Conservation (phyloP, 2,329 filamentous ascomycete species). For the Colletotrichum coccodes region DNA sequence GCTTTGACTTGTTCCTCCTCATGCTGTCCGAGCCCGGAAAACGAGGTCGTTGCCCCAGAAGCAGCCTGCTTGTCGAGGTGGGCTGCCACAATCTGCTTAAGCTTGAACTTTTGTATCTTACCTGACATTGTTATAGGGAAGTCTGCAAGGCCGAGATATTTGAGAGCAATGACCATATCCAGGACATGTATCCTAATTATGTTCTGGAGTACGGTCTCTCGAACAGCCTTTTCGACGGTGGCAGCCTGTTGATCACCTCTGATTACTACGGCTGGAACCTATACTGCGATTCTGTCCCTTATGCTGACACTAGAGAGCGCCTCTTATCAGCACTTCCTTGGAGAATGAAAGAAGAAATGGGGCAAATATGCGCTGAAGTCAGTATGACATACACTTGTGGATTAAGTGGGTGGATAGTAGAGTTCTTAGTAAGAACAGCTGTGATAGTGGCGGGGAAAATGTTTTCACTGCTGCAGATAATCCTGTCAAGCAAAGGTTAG, state of each 20-base stretch:
- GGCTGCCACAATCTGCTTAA: neutral
- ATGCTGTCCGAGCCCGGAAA: neutral
- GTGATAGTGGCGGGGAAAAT: neutral
- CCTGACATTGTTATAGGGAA: neutral
- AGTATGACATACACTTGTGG: neutral
- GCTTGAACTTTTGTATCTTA: neutral
- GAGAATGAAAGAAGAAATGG: neutral
- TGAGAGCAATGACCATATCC: neutral
- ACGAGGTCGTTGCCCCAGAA: neutral
- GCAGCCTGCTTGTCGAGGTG: neutral
- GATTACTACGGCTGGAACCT: neutral
- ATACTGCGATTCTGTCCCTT: neutral
- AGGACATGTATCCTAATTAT: neutral
- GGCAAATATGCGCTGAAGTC: neutral
- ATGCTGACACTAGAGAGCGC: neutral
- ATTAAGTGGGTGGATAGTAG: neutral
- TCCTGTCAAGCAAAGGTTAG: neutral
- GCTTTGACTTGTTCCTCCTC: neutral
- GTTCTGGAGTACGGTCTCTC: neutral
- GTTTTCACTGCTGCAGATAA: neutral
- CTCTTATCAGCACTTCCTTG: neutral
- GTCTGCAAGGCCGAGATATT: neutral
- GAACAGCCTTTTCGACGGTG: neutral
- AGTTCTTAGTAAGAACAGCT: neutral
- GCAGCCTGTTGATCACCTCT: neutral